Percentiles rank a stretch among this genome's conserved stretches.
phyloP scores from a whole-genome alignment of 2,329 filamentous ascomycete genomes.

The Tolypocladium amazonense region DNA sequence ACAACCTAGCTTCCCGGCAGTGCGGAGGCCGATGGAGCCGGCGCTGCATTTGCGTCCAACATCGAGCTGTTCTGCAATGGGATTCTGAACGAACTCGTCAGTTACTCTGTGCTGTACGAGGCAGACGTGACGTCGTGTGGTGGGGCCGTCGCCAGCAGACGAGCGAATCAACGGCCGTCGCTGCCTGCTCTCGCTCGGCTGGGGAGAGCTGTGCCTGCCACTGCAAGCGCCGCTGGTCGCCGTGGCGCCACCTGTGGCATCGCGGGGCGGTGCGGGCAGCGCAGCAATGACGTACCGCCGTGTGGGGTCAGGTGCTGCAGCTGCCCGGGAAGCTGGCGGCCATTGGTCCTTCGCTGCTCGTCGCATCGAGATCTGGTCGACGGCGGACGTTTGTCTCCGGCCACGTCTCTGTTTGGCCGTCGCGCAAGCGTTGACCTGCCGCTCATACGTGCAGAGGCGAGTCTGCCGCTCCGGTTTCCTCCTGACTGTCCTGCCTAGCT shows the following conservation, averaged over 20 bases:
- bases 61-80: too few species aligned
- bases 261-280: background rate
- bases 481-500: background rate
- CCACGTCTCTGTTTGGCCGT: background rate
- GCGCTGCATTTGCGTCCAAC: background rate
- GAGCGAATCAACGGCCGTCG: background rate
- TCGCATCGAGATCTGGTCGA: background rate
- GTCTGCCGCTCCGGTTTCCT: background rate
- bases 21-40: background rate
- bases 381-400: background rate
- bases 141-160: background rate
- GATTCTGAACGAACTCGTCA: too few species aligned
- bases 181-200: background rate
- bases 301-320: background rate
- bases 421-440: background rate
- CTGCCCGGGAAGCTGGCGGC: background rate
- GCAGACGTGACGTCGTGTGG: background rate
- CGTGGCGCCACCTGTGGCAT: background rate
- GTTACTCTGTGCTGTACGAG: too few species aligned
- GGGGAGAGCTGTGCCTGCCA: background rate
- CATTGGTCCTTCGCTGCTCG: background rate
- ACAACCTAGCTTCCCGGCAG: background rate
- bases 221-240: background rate
- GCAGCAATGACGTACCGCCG: background rate
- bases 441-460: background rate